Evolutionary conservation across 352 stramenopile species (phyloP).

Genomic region (Phytophthora hybrid): DNA sequence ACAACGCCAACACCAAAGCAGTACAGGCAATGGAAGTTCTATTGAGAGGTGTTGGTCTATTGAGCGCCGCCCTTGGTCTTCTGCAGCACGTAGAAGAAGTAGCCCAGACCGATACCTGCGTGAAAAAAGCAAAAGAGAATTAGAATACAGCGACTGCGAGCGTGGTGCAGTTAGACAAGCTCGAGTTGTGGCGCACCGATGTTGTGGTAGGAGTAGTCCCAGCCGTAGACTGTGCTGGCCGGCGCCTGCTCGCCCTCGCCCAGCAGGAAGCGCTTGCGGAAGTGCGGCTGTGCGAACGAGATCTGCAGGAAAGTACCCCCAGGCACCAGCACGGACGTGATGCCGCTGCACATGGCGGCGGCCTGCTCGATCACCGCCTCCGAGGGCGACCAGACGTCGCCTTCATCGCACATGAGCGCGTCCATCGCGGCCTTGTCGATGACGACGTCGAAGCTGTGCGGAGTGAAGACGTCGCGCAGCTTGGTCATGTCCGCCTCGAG

Average conservation of each 20-base stretch:
- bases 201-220: slow-evolving; percentile 60
- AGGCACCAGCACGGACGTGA: slow-evolving; percentile 52
- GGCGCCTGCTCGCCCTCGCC: slow-evolving; percentile 46
- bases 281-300: slow-evolving; percentile 85
- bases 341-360: slow-evolving; percentile 60
- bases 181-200: slow-evolving; percentile 40
- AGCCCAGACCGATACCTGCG: slow-evolving; percentile 61
- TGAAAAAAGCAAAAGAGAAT: slow-evolving; percentile 7
- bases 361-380: slow-evolving; percentile 56
- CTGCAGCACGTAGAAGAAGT: slow-evolving; percentile 70
- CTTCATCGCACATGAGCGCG: slow-evolving; percentile 79
- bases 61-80: slow-evolving; percentile 37
- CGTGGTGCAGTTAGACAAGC: too few species aligned
- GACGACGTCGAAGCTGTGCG: slow-evolving; percentile 71
- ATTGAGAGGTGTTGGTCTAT: slow-evolving; percentile 16
- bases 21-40: slow-evolving; percentile 6
- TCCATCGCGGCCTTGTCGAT: slow-evolving; percentile 91
- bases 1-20: not conserved
- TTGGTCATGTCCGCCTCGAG: slow-evolving; percentile 70
- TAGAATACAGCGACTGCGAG: slow-evolving; percentile 4
- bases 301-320: slow-evolving; percentile 78
- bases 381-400: slow-evolving; percentile 76
- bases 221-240: slow-evolving; percentile 51
- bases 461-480: slow-evolving; percentile 47
- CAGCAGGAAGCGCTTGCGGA: slow-evolving; percentile 73